Conservation (phyloP, 1,284 basidiomycete genomes). For the Neotropicomus parvogracilis region DNA sequence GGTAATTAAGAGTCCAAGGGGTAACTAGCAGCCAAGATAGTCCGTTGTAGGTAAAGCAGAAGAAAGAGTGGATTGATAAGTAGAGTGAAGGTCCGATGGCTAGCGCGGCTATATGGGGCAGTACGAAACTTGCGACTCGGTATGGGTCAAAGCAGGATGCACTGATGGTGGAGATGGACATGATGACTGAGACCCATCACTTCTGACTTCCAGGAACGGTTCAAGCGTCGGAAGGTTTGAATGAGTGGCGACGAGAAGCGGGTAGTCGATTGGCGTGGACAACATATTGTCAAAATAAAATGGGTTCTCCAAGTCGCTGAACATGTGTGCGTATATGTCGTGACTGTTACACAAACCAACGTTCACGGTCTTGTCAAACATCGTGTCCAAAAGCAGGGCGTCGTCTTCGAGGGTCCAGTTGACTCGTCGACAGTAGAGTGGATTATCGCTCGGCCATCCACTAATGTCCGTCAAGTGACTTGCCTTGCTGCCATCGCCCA, state of each 20-base stretch:
- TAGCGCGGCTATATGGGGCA: slow-evolving; percentile 14
- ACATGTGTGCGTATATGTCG: slow-evolving; percentile 5
- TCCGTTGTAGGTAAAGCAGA: slow-evolving; percentile 3
- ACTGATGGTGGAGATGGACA: slow-evolving; percentile 31
- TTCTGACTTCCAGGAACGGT: slow-evolving; percentile 16
- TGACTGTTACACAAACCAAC: background rate
- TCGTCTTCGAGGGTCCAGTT: slow-evolving; percentile 4
- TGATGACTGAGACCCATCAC: slow-evolving; percentile 21
- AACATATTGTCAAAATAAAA: slow-evolving; percentile 10
- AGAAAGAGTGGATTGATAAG: slow-evolving; percentile 7
- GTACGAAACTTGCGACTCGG: slow-evolving; percentile 15
- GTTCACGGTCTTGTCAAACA: slow-evolving; percentile 7
- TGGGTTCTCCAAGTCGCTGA: slow-evolving; percentile 3
- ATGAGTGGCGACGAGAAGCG: slow-evolving; percentile 11
- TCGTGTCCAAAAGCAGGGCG: background rate
- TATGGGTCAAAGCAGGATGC: slow-evolving; percentile 17
- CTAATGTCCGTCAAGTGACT: slow-evolving; percentile 1
- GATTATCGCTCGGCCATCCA: slow-evolving; percentile 7
- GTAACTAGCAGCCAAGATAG: slow-evolving; percentile 2
- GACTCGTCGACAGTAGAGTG: slow-evolving; percentile 7
- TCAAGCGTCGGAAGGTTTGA: slow-evolving; percentile 11
- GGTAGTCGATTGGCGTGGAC: slow-evolving; percentile 5
- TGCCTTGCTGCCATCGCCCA: background rate
- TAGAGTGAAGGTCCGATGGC: slow-evolving; percentile 5
- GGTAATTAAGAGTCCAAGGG: slow-evolving; percentile 11